Evolutionary conservation across 192 early-diverging fungal species (phyloP).

Genomic region (Rhizophlyctis rosea): DNA sequence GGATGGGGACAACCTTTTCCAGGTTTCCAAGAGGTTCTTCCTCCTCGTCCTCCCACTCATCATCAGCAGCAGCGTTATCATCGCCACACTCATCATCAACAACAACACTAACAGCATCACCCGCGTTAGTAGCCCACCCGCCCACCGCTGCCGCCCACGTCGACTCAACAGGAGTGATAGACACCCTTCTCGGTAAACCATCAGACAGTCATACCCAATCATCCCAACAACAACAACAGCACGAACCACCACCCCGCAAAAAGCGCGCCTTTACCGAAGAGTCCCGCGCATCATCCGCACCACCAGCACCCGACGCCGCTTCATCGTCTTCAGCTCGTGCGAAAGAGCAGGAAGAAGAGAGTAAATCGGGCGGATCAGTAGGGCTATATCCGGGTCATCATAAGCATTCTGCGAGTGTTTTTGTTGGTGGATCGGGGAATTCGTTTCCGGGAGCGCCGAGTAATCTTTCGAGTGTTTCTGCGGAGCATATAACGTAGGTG

Average conservation of each 20-base stretch:
- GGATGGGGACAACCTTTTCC: not conserved
- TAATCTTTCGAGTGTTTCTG: too few species aligned
- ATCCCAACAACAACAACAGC: not conserved
- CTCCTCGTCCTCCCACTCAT: not conserved
- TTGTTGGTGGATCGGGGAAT: too few species aligned
- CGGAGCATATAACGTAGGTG: too few species aligned
- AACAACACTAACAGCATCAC: not conserved
- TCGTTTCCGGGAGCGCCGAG: too few species aligned
- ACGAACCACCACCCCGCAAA: not conserved
- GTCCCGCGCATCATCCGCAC: not conserved
- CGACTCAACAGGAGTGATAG: not conserved
- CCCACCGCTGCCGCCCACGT: not conserved
- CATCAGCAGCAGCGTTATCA: not conserved
- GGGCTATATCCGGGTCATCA: too few species aligned
- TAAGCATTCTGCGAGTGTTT: too few species aligned
- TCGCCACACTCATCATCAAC: slow-evolving; percentile 1
- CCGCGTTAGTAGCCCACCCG: not conserved
- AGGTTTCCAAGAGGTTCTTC: not conserved
- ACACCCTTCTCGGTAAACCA: too few species aligned
- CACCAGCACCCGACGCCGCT: not conserved
- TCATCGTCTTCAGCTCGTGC: too few species aligned
- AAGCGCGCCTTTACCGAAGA: not conserved
- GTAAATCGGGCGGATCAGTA: too few species aligned
- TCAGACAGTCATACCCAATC: too few species aligned
- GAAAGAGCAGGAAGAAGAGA: too few species aligned